These are phyloP conservation scores for Phytophthora gonapodyides DNA, from an alignment of 352 stramenopile genomes.

Conservation along the genomic window DNA sequence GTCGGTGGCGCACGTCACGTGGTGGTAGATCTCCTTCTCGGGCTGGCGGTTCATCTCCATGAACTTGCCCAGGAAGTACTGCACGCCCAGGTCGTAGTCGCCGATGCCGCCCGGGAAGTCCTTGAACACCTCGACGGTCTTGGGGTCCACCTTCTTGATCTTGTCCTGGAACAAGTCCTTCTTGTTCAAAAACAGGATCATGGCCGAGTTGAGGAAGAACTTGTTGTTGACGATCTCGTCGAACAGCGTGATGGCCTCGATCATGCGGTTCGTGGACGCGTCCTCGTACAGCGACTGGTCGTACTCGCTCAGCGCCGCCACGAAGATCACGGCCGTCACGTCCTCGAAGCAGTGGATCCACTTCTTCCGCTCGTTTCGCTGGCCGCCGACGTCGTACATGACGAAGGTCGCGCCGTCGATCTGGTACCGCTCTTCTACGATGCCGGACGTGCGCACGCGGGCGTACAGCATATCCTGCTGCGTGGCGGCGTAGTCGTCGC, in stretches of 20 bases:
- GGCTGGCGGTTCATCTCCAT: constrained; percentile 94
- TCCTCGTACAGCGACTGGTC: constrained; percentile 96
- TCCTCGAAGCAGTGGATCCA: constrained; percentile 98
- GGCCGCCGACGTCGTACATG: constrained; percentile 97
- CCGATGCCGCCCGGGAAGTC: constrained; percentile 87
- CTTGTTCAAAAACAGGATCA: constrained; percentile 98
- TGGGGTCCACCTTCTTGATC: constrained; percentile 95
- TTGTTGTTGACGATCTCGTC: constrained; percentile 96
- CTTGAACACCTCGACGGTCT: constrained; percentile 89
- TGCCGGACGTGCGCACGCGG: constrained; percentile 94
- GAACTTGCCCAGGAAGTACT: constrained; percentile 95
- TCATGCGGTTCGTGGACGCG: constrained; percentile 94
- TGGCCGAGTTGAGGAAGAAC: constrained; percentile 92
- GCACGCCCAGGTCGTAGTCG: constrained; percentile 87
- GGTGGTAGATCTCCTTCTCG: constrained; percentile 94
- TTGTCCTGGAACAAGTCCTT: constrained; percentile 97
- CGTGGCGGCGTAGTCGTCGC: constrained; percentile 91
- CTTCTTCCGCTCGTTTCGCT: constrained; percentile 97
- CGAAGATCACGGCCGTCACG: constrained; percentile 97
- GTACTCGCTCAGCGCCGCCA: constrained; percentile 95
- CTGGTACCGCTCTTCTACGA: constrained; percentile 95
- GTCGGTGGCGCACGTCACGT: constrained; percentile 97
- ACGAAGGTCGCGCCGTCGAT: constrained; percentile 96
- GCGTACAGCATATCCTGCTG: constrained; percentile 97
- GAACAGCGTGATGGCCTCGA: constrained; percentile 95